phyloP scores from a whole-genome alignment of 345 rosid genomes.

The Boechera divaricarpa region DNA sequence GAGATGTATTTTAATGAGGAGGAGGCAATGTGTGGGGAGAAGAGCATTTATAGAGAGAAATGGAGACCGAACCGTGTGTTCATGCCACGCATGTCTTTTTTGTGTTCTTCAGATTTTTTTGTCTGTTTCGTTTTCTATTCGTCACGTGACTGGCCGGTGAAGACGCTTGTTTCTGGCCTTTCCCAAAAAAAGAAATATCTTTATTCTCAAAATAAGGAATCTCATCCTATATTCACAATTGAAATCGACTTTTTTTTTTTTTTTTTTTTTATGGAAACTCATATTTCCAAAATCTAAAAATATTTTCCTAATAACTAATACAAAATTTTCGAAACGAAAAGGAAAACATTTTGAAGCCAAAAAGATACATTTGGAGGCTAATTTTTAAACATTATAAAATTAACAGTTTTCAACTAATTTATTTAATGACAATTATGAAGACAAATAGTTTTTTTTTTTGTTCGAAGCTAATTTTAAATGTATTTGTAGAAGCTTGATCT shows the following conservation, averaged over 20 bases:
- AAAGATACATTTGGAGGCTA: neutral
- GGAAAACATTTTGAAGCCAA: neutral
- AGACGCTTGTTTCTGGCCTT: conserved; percentile 35
- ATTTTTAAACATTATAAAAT: neutral
- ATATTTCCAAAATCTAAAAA: neutral
- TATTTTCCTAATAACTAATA: neutral
- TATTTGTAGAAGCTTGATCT: conserved; percentile 5
- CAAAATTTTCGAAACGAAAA: neutral
- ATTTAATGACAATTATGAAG: neutral
- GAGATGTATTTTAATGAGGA: conserved; percentile 4
- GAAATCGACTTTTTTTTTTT: too few species aligned
- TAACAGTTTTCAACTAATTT: neutral
- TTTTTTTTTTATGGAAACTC: neutral
- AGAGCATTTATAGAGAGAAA: conserved; percentile 33
- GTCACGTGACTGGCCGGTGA: conserved; percentile 46
- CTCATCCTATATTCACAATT: neutral
- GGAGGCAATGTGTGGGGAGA: conserved; percentile 30
- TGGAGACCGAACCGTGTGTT: conserved; percentile 20
- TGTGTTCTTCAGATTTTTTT: conserved; percentile 13
- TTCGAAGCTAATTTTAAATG: neutral
- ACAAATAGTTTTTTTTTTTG: neutral
- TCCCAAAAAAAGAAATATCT: neutral
- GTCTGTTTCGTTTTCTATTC: conserved; percentile 33
- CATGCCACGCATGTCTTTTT: conserved; percentile 48
- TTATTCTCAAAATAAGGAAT: neutral